Evolutionary conservation across 495 filamentous ascomycete genomes (phyloP), one percentile per base, ranked within the genome.

Genomic region (Podospora bellae-mahoneyi): DNA sequence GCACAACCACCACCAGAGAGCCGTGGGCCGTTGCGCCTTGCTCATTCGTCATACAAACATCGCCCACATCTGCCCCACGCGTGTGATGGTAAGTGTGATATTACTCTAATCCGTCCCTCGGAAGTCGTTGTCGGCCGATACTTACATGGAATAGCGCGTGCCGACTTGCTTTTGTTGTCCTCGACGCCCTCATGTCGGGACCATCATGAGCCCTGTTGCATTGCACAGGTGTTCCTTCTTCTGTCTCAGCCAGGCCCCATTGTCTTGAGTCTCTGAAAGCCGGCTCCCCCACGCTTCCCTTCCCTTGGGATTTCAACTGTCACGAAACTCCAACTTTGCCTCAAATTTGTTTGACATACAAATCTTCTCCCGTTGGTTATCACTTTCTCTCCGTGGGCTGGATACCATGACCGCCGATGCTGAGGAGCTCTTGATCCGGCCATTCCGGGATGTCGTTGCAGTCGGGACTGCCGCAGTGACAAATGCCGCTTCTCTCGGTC

Each of bases 351-450:
- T 39, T 10, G 39, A 48, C 39, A 48, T 48, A 10, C 5, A 48
- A 0, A 48, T 32, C 39, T 48, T 48, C 34, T 48, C 39, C 39
- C 39, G 2, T 10, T 2, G 5, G 3, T 48, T 48, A 48, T 48
- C 39, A 48, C 7, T 10, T 48, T 2, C 39, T 48, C 2, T 48
- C 15, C 13, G 39, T 48, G 39, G 15, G 15, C 39, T 16, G 39
- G 15, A 3, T 13, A 48, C 39, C 13, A 78, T 78, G 78, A 74
- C 71, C n/a, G 68, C 75, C 44, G 76, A 77, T 28, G 72, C 72
- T 56, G 77, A 80, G 68, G 74, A 78, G 28, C 76, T 78, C 23
- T 60, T 81, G 48, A 76, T 81, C 65, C 75, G 73, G 53, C 79
- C 79, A 27, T 78, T 81, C 56, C 69, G 69, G 61, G 79, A 78